phyloP scores from a whole-genome alignment of 352 stramenopile genomes.

The Phytophthora pisi region DNA sequence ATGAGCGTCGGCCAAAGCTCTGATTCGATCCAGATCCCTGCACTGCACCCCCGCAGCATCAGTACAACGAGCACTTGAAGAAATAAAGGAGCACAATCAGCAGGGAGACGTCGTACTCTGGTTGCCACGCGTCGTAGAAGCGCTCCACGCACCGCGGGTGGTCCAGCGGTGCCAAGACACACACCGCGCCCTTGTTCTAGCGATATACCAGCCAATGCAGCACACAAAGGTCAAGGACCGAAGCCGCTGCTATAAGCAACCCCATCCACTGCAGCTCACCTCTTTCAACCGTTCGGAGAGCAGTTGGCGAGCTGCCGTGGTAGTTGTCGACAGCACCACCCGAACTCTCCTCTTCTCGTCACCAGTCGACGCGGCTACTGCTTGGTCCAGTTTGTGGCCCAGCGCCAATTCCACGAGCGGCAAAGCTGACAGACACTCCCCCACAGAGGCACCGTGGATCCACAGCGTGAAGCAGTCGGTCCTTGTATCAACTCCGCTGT shows the following conservation, averaged over 20 bases:
- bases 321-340: conserved; percentile 77
- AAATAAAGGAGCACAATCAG: background rate
- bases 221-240: background rate
- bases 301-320: conserved; percentile 57
- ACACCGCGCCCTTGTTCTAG: conserved; percentile 34
- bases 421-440: conserved; percentile 72
- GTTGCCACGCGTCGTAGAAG: conserved; percentile 71
- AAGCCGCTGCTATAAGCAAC: background rate
- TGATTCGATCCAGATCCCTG: conserved; percentile 79
- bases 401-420: conserved; percentile 65
- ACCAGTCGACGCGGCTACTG: conserved; percentile 8
- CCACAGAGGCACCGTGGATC: conserved; percentile 80
- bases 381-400: conserved; percentile 15
- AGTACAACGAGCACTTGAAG: background rate
- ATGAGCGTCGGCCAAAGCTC: conserved; percentile 85
- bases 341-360: conserved; percentile 28
- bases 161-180: conserved; percentile 76
- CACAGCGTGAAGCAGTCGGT: conserved; percentile 49
- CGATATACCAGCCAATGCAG: conserved; percentile 3
- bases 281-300: conserved; percentile 28
- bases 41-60: conserved; percentile 31
- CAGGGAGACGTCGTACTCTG: conserved; percentile 41
- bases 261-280: conserved; percentile 1
- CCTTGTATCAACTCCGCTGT: background rate
- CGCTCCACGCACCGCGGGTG: conserved; percentile 48